Evolutionary conservation across 2,329 filamentous ascomycete species (phyloP), one percentile per base, ranked within the genome.

Genomic region (Lecanicillium sp.): DNA sequence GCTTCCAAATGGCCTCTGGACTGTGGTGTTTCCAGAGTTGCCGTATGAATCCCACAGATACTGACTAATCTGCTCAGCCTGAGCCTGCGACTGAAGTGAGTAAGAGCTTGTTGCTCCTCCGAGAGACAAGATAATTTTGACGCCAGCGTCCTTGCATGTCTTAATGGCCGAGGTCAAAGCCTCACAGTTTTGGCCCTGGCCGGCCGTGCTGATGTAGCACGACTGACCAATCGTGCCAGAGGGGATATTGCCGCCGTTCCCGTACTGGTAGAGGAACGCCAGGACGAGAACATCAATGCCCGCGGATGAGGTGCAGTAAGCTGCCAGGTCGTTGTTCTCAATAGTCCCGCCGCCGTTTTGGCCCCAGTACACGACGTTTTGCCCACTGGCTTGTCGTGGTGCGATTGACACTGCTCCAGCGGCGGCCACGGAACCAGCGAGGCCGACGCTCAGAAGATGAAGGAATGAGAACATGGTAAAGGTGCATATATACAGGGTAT

Each of bases 221-320:
- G 56, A 57, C 43, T 61, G 54, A 20, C 63, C 62, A 35, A 68
- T 57, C 7, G 53, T 57, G 14, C 65, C 65, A 8, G 58, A 58
- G 11, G 65, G 54, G 20, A 64, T 61, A n/a, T 44, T 50, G 19
- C 49, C 46, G 9, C 56, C 60, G 37, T 52, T 56, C 22, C 22
- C 60, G 38, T 51, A 69, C 20, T 55, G 37, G 47, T 62, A 65
- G 6, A 69, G 43, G 46, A 69, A 69, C 14, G 64, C 52, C 6
- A 69, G 52, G 2, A 67, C 62, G 25, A 69, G 49, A 29, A 68
- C 57, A 44, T 68, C 61, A 33, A 68, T 60, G 12, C 62, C 63
- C 1, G 62, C 44, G 8, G 50, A 48, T 1, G 53, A 42, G 10
- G 50, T 57, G 44, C 64, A 68, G 50, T 67, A 67, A 5, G 49